phyloP scores from a whole-genome alignment of 1,139 yeast species.

The Insectozyma bohioensis region DNA sequence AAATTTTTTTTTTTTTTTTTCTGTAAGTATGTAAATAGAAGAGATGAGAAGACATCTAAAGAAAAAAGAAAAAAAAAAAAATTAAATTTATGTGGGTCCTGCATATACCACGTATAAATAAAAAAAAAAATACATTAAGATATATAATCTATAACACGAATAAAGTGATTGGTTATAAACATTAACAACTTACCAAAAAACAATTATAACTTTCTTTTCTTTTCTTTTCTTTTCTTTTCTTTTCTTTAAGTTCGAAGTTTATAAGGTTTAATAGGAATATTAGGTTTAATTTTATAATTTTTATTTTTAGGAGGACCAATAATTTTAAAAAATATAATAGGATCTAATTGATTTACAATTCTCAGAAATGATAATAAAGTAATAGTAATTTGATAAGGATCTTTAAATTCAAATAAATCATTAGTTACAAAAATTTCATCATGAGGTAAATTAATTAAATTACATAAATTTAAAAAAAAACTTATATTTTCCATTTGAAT shows the following conservation, averaged over 20 bases:
- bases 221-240: no score
- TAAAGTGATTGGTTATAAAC: conserved; percentile 6
- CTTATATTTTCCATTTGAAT: conserved; percentile 88
- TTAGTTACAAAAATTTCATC: conserved; percentile 84
- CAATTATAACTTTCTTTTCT: no score
- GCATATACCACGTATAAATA: conserved; percentile 1
- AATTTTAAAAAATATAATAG: conserved; percentile 21
- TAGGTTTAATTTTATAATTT: conserved; percentile 33
- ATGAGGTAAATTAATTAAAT: conserved; percentile 68
- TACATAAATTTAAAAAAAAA: conserved; percentile 62
- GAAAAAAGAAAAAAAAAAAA: no score
- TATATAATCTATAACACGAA: background rate
- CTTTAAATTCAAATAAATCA: conserved; percentile 71
- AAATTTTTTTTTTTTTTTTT: conserved; percentile 3
- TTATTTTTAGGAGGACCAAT: conserved; percentile 47
- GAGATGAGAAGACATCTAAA: conserved; percentile 8
- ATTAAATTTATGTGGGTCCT: no score
- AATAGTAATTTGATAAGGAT: conserved; percentile 76
- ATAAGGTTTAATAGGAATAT: conserved; percentile 38
- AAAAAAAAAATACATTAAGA: background rate
- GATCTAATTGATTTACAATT: conserved; percentile 36
- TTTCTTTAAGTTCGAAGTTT: conserved; percentile 12
- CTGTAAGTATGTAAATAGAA: conserved; percentile 2
- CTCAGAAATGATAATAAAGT: conserved; percentile 75
- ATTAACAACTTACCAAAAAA: no score